phyloP scores from a whole-genome alignment of 345 rosid genomes.

The Eucalyptus urophylla region DNA sequence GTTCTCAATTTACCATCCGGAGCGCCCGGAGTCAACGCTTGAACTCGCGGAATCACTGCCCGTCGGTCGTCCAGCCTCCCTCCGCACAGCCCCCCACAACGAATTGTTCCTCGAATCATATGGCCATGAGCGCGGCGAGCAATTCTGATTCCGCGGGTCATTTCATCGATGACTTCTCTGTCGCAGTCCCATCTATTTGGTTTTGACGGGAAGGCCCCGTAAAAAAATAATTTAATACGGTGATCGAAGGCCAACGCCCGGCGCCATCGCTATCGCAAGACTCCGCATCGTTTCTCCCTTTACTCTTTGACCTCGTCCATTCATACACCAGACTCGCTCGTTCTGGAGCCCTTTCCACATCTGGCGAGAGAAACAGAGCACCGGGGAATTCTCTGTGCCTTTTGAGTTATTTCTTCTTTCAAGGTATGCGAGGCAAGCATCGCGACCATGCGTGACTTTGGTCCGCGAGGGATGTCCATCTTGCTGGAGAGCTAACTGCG shows the following conservation, averaged over 20 bases:
- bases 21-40: neutral
- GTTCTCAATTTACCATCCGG: accelerated
- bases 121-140: neutral
- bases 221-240: neutral
- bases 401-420: neutral
- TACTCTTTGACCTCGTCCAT: neutral
- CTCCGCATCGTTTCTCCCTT: neutral
- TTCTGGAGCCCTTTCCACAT: neutral
- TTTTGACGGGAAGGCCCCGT: neutral
- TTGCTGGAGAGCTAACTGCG: neutral
- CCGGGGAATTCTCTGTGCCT: neutral
- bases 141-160: neutral
- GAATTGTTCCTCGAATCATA: neutral
- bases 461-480: neutral
- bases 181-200: neutral
- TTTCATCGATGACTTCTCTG: neutral
- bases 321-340: neutral
- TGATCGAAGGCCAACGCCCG: neutral
- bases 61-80: neutral
- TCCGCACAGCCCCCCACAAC: no score
- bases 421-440: neutral
- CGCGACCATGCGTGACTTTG: neutral
- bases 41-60: neutral
- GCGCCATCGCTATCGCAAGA: neutral
- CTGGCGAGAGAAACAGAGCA: neutral